Conservation (phyloP, 2,329 filamentous ascomycete species). For the Penicillium sp. region DNA sequence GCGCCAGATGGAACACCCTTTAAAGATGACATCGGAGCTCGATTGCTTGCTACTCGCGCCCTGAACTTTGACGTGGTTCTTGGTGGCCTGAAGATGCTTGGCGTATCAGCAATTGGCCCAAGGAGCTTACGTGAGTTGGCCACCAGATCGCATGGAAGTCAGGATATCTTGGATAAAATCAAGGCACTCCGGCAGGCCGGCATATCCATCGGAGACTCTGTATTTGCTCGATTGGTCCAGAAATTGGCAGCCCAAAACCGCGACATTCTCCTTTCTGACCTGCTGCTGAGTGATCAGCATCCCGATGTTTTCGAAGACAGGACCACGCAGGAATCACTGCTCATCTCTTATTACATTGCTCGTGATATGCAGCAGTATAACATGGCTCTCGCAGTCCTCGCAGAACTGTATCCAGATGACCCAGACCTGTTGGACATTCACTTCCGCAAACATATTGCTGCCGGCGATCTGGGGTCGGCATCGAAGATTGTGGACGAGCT, state of each 20-base stretch:
- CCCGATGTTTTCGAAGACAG: constrained; percentile 64
- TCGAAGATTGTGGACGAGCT: constrained; percentile 53
- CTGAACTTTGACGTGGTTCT: constrained; percentile 74
- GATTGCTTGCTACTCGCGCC: constrained; percentile 77
- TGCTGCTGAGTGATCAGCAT: constrained; percentile 65
- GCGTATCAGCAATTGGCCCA: constrained; percentile 72
- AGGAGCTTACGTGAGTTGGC: constrained; percentile 77
- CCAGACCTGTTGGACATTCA: constrained; percentile 43
- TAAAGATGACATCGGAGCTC: constrained; percentile 73
- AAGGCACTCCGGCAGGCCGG: constrained; percentile 62
- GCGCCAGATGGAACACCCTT: constrained; percentile 51
- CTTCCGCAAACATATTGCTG: constrained; percentile 44
- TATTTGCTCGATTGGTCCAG: constrained; percentile 68
- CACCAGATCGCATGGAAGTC: constrained; percentile 61
- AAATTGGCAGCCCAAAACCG: constrained; percentile 64
- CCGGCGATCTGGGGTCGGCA: constrained; percentile 37
- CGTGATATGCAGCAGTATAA: constrained; percentile 58
- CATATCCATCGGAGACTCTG: constrained; percentile 64
- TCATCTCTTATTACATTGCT: constrained; percentile 56
- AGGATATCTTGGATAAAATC: constrained; percentile 63
- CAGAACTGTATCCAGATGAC: constrained; percentile 40
- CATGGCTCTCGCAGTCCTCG: constrained; percentile 59
- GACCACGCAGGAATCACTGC: constrained; percentile 57
- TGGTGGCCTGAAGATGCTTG: constrained; percentile 69
- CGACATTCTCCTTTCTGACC: constrained; percentile 54